These are phyloP conservation scores for Scedosporium boydii DNA, from an alignment of 2,329 filamentous ascomycete species.

Conservation along the genomic window DNA sequence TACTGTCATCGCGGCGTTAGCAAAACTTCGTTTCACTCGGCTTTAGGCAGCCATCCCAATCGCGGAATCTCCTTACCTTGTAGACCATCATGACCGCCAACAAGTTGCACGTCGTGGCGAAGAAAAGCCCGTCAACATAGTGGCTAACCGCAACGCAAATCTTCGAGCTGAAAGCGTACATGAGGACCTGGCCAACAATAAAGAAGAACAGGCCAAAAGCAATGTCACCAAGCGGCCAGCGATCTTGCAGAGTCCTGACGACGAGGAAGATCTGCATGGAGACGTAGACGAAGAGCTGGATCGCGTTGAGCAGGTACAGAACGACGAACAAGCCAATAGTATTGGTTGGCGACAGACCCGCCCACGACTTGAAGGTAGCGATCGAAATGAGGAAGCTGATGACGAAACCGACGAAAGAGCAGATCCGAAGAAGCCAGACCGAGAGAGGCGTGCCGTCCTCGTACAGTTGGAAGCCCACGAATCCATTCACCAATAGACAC, in stretches of 20 bases:
- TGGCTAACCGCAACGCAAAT: slow-evolving; percentile 82
- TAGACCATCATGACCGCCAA: slow-evolving; percentile 99
- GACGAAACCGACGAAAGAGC: slow-evolving; percentile 71
- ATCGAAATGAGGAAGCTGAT: slow-evolving; percentile 82
- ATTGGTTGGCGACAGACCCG: slow-evolving; percentile 72
- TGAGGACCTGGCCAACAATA: slow-evolving; percentile 78
- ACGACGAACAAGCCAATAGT: slow-evolving; percentile 87
- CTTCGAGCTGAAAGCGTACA: slow-evolving; percentile 79
- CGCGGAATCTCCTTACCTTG: slow-evolving; percentile 52
- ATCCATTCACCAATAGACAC: slow-evolving; percentile 89
- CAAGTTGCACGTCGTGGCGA: slow-evolving; percentile 88
- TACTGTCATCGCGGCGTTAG: slow-evolving; percentile 48
- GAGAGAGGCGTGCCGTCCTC: slow-evolving; percentile 92
- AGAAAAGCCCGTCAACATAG: slow-evolving; percentile 90
- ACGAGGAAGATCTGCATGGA: slow-evolving; percentile 84
- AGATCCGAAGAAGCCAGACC: slow-evolving; percentile 80
- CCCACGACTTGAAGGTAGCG: slow-evolving; percentile 88
- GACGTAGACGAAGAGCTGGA: slow-evolving; percentile 78
- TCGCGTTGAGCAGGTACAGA: slow-evolving; percentile 80
- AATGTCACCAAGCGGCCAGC: slow-evolving; percentile 92
- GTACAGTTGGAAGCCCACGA: slow-evolving; percentile 96
- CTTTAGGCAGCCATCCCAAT: not conserved
- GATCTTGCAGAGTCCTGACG: slow-evolving; percentile 79
- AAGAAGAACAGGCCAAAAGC: slow-evolving; percentile 87
- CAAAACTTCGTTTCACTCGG: not conserved